Conservation (phyloP, 106 monocot species). For the Alisma plantagoaquatica region DNA sequence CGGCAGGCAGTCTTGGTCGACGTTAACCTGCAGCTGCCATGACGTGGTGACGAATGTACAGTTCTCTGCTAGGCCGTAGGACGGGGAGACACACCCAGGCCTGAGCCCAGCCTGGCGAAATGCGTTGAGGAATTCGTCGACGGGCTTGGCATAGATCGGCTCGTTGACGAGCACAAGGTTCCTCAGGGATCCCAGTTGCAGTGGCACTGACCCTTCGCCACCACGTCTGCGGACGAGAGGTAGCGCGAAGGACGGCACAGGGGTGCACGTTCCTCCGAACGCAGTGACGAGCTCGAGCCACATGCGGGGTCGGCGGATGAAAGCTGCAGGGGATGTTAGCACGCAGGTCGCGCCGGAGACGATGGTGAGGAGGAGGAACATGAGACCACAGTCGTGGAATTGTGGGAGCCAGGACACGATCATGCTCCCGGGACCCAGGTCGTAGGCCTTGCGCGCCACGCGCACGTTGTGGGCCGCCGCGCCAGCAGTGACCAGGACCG, state of each 20-base stretch:
- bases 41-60: slow-evolving; percentile 43
- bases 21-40: slow-evolving; percentile 2
- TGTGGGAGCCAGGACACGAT: slow-evolving; percentile 43
- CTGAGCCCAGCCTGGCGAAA: neutral
- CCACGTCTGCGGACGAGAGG: slow-evolving; percentile 12
- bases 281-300: slow-evolving; percentile 41
- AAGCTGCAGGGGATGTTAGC: slow-evolving; percentile 20
- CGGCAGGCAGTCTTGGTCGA: neutral
- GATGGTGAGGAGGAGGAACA: slow-evolving; percentile 40
- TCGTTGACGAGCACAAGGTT: slow-evolving; percentile 37
- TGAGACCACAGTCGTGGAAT: slow-evolving; percentile 55
- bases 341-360: slow-evolving; percentile 37
- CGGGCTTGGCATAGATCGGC: slow-evolving; percentile 18
- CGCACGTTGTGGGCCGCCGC: slow-evolving; percentile 40
- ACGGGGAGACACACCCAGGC: slow-evolving; percentile 27
- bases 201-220: slow-evolving; percentile 11
- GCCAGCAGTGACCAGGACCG: slow-evolving; percentile 30
- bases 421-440: slow-evolving; percentile 27
- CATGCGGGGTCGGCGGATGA: slow-evolving; percentile 26
- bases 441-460: slow-evolving; percentile 27
- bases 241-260: slow-evolving; percentile 28
- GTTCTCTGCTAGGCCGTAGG: slow-evolving; percentile 41
- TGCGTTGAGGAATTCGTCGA: slow-evolving; percentile 22
- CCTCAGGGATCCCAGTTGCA: neutral
- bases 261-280: slow-evolving; percentile 33